Conservation (phyloP, 345 rosid genomes). For the Lagerstroemia speciosa region DNA sequence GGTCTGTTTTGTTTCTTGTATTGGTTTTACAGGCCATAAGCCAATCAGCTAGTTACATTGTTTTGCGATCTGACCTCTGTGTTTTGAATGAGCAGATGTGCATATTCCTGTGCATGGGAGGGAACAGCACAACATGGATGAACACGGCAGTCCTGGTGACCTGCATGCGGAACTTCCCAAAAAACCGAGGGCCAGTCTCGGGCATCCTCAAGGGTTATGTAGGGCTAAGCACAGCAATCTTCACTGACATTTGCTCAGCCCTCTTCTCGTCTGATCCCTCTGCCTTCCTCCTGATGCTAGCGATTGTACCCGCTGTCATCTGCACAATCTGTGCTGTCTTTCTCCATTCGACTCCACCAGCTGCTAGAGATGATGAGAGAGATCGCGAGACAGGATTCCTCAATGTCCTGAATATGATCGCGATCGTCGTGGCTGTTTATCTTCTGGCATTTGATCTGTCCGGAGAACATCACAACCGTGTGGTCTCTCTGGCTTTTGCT, state of each 20-base stretch:
- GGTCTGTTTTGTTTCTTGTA: no score
- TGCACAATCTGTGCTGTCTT: slow-evolving; percentile 41
- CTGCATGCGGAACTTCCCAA: slow-evolving; percentile 50
- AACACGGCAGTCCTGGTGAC: slow-evolving; percentile 63
- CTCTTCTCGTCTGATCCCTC: slow-evolving; percentile 42
- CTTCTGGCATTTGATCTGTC: slow-evolving; percentile 41
- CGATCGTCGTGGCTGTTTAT: slow-evolving; percentile 36
- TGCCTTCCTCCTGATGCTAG: slow-evolving; percentile 37
- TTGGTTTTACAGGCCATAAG: no score
- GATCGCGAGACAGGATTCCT: slow-evolving; percentile 29
- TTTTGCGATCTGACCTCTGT: not conserved
- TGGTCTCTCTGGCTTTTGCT: slow-evolving; percentile 34
- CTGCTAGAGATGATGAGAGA: slow-evolving; percentile 20
- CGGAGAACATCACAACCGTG: slow-evolving; percentile 27
- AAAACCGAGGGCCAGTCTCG: slow-evolving; percentile 47
- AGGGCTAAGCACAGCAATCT: slow-evolving; percentile 57
- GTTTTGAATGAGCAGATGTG: slow-evolving; percentile 36
- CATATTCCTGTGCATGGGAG: slow-evolving; percentile 49
- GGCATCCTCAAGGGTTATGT: slow-evolving; percentile 59
- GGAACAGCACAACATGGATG: slow-evolving; percentile 66
- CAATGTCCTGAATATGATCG: slow-evolving; percentile 36
- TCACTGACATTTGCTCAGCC: slow-evolving; percentile 47
- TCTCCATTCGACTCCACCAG: slow-evolving; percentile 32
- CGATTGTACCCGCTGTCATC: slow-evolving; percentile 40
- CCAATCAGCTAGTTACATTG: no score